These are phyloP conservation scores for Colletotrichum cuscutae DNA, from an alignment of 2,329 filamentous ascomycete species.

Conservation along the genomic window DNA sequence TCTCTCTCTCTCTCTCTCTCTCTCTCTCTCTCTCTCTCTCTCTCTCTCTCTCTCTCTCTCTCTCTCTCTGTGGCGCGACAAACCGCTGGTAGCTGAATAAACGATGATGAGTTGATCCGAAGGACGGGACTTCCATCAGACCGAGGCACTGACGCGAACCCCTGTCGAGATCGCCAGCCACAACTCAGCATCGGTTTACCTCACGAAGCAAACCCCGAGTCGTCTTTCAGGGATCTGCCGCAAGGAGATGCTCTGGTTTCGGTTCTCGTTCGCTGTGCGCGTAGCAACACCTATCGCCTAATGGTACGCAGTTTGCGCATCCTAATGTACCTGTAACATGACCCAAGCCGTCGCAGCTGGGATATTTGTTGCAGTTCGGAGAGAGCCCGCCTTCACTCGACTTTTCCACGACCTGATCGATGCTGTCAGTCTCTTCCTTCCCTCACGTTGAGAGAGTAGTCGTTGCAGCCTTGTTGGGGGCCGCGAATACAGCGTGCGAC, in stretches of 20 bases:
- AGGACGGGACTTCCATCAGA: conserved; percentile 27
- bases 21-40: background rate
- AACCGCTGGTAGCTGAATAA: conserved; percentile 18
- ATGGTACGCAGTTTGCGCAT: conserved; percentile 26
- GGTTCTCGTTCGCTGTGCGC: conserved; percentile 15
- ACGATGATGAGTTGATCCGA: conserved; percentile 30
- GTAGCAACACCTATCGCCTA: conserved; percentile 15
- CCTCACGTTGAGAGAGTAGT: background rate
- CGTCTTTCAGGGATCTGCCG: conserved; percentile 20
- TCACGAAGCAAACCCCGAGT: conserved; percentile 32
- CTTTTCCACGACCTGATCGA: background rate
- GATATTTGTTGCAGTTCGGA: conserved; percentile 7
- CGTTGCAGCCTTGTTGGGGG: background rate
- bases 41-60: background rate
- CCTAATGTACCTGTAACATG: conserved; percentile 31
- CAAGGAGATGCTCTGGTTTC: conserved; percentile 21
- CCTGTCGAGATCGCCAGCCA: conserved; percentile 36
- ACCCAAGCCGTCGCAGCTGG: conserved; percentile 23
- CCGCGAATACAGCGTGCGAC: conserved; percentile 12
- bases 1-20: background rate
- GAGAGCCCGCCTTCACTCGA: background rate
- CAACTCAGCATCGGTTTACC: conserved; percentile 35
- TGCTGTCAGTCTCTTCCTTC: background rate
- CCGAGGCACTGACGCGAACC: conserved; percentile 28
- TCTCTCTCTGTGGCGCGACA: conserved; percentile 12